A percentile compares a stretch with the other conserved stretches of the same genome.
Evolutionary conservation across 176 grass and related monocot species (phyloP).

Genomic region (Tillandsia leiboldiana): DNA sequence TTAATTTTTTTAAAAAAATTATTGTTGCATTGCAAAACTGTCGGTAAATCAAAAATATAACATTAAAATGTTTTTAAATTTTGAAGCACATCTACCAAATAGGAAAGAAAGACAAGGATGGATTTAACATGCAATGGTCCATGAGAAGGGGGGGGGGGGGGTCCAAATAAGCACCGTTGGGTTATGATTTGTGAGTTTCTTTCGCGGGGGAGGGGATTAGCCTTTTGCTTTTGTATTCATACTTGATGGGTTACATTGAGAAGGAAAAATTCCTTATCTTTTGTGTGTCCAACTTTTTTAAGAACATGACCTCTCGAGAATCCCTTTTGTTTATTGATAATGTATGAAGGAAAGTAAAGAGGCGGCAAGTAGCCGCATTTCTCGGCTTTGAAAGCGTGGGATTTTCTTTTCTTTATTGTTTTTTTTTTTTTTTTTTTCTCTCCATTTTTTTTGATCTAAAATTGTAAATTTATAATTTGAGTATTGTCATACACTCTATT

Average conservation of each 20-base stretch:
- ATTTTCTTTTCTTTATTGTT: not conserved
- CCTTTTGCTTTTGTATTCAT: slow-evolving; percentile 4
- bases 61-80: no score
- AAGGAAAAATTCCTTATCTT: not conserved
- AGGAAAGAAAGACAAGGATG: no score
- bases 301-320: slow-evolving; percentile 11
- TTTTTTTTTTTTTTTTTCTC: not conserved
- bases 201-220: not conserved
- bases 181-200: not conserved
- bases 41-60: no score
- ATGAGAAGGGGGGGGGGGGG: not conserved
- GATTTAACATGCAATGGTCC: no score
- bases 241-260: not conserved
- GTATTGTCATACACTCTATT: no score
- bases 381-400: slow-evolving; percentile 24
- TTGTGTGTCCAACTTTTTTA: not conserved
- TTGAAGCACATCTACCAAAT: no score
- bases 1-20: no score
- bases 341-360: slow-evolving; percentile 25
- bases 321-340: slow-evolving; percentile 6
- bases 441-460: not conserved
- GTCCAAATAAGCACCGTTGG: no score
- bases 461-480: not conserved
- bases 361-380: slow-evolving; percentile 35
- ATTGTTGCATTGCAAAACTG: no score